Conservation (phyloP, 805 yeast genomes). For the Cyberlindnera lachancei region DNA sequence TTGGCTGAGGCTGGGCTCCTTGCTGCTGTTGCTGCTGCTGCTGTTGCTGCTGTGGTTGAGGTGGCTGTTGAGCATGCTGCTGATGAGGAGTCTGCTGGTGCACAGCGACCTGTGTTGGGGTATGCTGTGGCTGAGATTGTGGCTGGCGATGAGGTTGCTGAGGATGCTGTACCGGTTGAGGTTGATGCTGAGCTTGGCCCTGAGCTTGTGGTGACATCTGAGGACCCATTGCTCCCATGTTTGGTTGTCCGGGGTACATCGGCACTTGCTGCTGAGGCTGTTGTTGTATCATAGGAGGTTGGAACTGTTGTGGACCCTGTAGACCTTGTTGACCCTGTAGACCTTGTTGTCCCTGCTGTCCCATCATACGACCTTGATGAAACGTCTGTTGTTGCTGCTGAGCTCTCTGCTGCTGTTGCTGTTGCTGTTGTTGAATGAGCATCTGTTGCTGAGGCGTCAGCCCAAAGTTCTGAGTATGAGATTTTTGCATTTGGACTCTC, state of each 20-base stretch:
- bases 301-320: no score
- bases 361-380: constrained; percentile 9
- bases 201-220: no score
- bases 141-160: no score
- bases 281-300: constrained; percentile 5
- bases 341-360: constrained; percentile 9
- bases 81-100: background rate
- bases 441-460: constrained; percentile 16
- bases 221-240: no score
- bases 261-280: constrained; percentile 4
- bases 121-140: no score
- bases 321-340: no score
- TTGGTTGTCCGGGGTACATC: background rate
- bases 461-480: constrained; percentile 13
- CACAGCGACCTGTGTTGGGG: no score
- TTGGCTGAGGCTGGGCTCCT: constrained; percentile 6
- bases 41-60: constrained; percentile 20
- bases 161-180: background rate
- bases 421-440: constrained; percentile 13
- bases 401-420: constrained; percentile 10
- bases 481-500: constrained; percentile 19
- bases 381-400: constrained; percentile 7
- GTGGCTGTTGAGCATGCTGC: constrained; percentile 1
- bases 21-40: constrained; percentile 19
- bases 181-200: background rate